A percentile compares a stretch with the other conserved stretches of the same genome.
Evolutionary conservation across 2,329 filamentous ascomycete genomes (phyloP).

Genomic region (Neofusicoccum laricinum): DNA sequence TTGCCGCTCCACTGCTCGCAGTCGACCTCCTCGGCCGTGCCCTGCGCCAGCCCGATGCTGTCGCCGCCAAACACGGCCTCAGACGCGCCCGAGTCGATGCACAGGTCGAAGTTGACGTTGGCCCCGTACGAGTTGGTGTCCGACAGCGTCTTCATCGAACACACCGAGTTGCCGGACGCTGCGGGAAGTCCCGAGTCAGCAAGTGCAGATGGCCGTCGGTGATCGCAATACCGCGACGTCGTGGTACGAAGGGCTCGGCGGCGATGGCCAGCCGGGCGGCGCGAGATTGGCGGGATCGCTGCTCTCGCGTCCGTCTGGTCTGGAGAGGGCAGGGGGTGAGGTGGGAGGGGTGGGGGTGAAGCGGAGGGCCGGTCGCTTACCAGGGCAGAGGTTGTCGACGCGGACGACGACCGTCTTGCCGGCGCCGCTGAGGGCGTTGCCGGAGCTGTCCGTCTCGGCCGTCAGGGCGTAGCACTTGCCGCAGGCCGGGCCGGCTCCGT

Average conservation of each 20-base stretch:
- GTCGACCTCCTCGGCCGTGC: conserved; percentile 30
- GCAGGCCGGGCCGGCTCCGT: conserved; percentile 38
- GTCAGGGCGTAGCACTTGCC: conserved; percentile 40
- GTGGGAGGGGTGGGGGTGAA: neutral
- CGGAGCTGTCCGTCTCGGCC: conserved; percentile 31
- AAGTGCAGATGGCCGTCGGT: neutral
- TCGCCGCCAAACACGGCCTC: conserved; percentile 34
- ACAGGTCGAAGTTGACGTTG: conserved; percentile 42
- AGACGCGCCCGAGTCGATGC: conserved; percentile 37
- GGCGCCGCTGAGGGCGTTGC: conserved; percentile 27
- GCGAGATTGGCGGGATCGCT: neutral
- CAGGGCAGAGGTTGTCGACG: conserved; percentile 42
- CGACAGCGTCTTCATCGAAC: conserved; percentile 30
- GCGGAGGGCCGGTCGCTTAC: neutral
- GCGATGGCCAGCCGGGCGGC: too few species aligned
- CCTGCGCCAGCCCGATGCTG: conserved; percentile 31
- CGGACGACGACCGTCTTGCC: conserved; percentile 38
- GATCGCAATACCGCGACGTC: neutral
- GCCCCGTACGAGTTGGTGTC: conserved; percentile 39
- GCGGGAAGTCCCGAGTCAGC: neutral
- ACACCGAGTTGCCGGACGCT: conserved; percentile 37
- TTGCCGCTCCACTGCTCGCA: conserved; percentile 22
- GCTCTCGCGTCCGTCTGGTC: too few species aligned
- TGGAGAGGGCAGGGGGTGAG: too few species aligned
- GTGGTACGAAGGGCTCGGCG: neutral